Base-by-base conservation (phyloP, 164 flowering plant species). In the Dillenia turbinata region DNA sequence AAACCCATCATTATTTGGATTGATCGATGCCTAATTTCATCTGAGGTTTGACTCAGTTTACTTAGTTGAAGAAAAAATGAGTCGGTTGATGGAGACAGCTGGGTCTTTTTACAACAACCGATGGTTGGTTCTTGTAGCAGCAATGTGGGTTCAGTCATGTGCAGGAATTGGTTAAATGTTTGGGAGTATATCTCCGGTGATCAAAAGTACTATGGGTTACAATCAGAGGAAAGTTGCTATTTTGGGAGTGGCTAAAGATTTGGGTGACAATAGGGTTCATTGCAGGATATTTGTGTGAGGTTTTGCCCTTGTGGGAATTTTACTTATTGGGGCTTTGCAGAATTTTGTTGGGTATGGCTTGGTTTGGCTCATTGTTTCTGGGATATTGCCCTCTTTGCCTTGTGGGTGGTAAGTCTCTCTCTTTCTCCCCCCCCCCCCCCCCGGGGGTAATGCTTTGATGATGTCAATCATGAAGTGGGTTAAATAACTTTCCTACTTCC, bases 231-330 rank as follows among this genome's bases (percentile, higher is more conserved):
- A 82, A 65, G 16, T 84, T 0, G 75, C 86, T 1, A 70, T 80
- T 5, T 71, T 84, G 11, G 86, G 85, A 0, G 89, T 84, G n/a
- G 89, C 89, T 1, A 77, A 75, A 62, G 89, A 84, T 62, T 56
- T 84, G 13, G 89, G 89, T 9, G 86, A 82, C 62, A 80, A 63
- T 33, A 43, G 86, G 89, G 0, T 33, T 84, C 10, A 65, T 82
- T 52, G 78, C 89, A 14, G 89, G 86, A 1, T 44, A 71, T 40
- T 82, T 75, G n/a, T 76, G 79, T 66, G 78, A 84, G 72, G 78
- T 72, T 67, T 71, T 82, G 52, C 86, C 85, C 0, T 77, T 83
- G 61, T 82, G 86, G 86, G 63, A 56, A 61, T 82, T 49, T 75
- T 82, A 10, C 57, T 68, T 11, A 63, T 78, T 15, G 89, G 86